These are phyloP conservation scores for Berkeleyomyces basicola DNA, from an alignment of 2,329 filamentous ascomycete species.

Conservation along the genomic window DNA sequence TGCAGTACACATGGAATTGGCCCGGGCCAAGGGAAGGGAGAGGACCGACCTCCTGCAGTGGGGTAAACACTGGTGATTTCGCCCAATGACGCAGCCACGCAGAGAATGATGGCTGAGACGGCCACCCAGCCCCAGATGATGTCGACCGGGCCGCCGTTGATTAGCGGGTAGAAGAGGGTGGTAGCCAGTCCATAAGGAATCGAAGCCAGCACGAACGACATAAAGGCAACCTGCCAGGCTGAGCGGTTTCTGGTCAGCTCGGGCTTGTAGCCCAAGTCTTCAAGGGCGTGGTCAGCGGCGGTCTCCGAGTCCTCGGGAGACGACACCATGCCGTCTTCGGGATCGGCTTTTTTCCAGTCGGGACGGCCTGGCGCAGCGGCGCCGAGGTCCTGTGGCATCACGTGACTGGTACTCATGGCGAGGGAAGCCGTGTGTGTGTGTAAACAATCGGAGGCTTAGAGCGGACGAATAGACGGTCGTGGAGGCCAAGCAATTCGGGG, in stretches of 20 bases:
- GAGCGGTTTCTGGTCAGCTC: slow-evolving; percentile 49
- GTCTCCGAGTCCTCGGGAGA: slow-evolving; percentile 20
- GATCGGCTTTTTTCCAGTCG: slow-evolving; percentile 1
- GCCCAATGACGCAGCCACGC: slow-evolving; percentile 52
- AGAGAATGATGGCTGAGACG: slow-evolving; percentile 53
- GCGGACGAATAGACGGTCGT: not conserved
- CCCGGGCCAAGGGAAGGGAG: not conserved
- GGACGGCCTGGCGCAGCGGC: not conserved
- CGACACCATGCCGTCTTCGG: slow-evolving; percentile 16
- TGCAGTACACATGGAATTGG: not conserved
- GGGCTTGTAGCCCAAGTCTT: slow-evolving; percentile 48
- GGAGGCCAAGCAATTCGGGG: not conserved
- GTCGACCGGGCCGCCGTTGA: slow-evolving; percentile 48
- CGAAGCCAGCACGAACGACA: slow-evolving; percentile 60
- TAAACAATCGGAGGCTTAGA: not conserved
- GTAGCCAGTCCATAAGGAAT: slow-evolving; percentile 60
- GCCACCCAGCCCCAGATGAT: slow-evolving; percentile 59
- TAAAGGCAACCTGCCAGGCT: slow-evolving; percentile 54
- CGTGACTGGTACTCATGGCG: not conserved
- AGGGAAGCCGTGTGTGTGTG: not conserved
- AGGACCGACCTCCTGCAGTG: slow-evolving; percentile 45
- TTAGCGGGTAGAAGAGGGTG: slow-evolving; percentile 49
- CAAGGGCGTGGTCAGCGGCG: slow-evolving; percentile 45
- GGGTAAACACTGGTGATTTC: slow-evolving; percentile 64
- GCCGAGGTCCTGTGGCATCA: slow-evolving; percentile 8